Conservation (phyloP, 2,329 filamentous ascomycete genomes). For the Diplocarpon rosae region DNA sequence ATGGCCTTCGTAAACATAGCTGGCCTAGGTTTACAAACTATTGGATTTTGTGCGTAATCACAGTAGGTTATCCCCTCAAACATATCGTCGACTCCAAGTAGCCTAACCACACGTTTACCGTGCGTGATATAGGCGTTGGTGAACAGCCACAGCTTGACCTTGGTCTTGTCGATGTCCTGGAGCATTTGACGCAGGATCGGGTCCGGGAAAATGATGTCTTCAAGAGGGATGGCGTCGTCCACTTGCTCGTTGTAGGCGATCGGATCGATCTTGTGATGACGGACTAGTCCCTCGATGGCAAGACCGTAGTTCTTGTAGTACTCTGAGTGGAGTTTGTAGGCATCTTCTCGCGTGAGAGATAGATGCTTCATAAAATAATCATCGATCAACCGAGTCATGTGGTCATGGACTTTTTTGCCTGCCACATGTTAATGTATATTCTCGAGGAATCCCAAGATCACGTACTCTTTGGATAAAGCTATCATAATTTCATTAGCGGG, state of each 20-base stretch:
- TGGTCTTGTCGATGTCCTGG: constrained; percentile 68
- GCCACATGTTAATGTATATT: neutral
- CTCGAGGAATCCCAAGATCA: constrained; percentile 2
- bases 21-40: constrained; percentile 78
- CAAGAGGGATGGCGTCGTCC: constrained; percentile 85
- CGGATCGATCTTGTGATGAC: constrained; percentile 90
- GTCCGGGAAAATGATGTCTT: constrained; percentile 72
- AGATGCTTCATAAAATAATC: constrained; percentile 50
- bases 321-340: constrained; percentile 73
- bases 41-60: constrained; percentile 62
- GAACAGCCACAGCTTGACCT: constrained; percentile 85
- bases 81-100: constrained; percentile 73
- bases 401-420: constrained; percentile 73
- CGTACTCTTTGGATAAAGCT: constrained; percentile 78
- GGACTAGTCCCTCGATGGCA: constrained; percentile 89
- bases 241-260: constrained; percentile 91
- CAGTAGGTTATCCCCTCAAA: constrained; percentile 96
- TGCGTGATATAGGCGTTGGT: constrained; percentile 95
- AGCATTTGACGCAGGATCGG: constrained; percentile 64
- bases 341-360: constrained; percentile 62
- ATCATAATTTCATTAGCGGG: neutral
- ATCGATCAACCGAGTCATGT: constrained; percentile 76
- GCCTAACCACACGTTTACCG: constrained; percentile 65
- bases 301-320: constrained; percentile 95
- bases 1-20: constrained; percentile 86